Base-by-base conservation (phyloP, 495 filamentous ascomycete species). In the Xylona heveae region DNA sequence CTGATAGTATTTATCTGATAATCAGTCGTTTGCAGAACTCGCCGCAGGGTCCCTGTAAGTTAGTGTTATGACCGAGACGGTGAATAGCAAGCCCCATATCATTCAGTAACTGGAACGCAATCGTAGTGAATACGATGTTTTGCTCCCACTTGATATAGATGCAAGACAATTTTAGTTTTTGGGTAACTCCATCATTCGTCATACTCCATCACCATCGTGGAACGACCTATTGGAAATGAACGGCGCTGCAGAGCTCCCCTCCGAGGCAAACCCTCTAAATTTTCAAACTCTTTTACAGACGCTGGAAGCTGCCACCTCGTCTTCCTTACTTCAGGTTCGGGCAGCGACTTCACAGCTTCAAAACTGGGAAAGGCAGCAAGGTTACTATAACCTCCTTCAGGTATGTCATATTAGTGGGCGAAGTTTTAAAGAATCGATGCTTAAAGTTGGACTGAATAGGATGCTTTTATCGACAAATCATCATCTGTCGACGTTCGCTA, bases 321-420 rank as follows among this genome's bases (percentile, higher is more conserved):
- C 60, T 28, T 67, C 76, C 28, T 68, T 75, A 30, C 68, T 71
- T 37, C 72, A 77, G 39, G 67, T 91, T 19, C 74, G 81, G 45
- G 69, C 77, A 7, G 82, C 75, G 19, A 70, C 72, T 2, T 64
- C 78, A 47, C 88, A 95, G 52, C 68, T 97, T 9, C 62, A 78
- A 40, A 55, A 71, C 33, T 97, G 88, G 88, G 81, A 92, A 48
- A 68, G 61, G 15, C 50, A 71, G n/a, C 46, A 54, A 9, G 68
- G 73, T 15, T 95, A 74, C 51, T 83, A 81, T 50, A 57, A 65
- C n/a, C 58, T 70, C 24, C 59, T 97, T 31, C 84, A 93, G 64
- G 79, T 70, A 53, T 30, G 55, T 35, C 32, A 17, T 12, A 15
- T 17, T 62, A 46, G 22, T 32, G 25, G 19, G 12, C 19, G 19